These are phyloP conservation scores for Penicillium taxi DNA, from an alignment of 495 filamentous ascomycete species.

Conservation along the genomic window DNA sequence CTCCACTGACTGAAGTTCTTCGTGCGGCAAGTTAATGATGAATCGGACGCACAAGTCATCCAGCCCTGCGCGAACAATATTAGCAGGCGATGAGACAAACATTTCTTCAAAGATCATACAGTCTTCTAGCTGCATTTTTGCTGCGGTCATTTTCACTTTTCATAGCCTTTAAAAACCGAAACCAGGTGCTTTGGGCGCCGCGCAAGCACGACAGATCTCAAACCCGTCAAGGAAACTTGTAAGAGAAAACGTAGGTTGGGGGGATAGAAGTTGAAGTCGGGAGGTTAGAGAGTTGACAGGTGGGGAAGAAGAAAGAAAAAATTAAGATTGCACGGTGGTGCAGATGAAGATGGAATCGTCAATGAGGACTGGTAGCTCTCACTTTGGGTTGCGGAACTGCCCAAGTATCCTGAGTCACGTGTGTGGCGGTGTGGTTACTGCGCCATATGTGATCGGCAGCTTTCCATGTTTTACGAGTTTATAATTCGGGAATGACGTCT, in stretches of 20 bases:
- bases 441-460: slow-evolving; percentile 2
- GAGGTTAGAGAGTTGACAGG: neutral
- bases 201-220: slow-evolving; percentile 17
- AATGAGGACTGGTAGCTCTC: too few relatives aligned
- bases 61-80: slow-evolving; percentile 66
- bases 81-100: slow-evolving; percentile 2
- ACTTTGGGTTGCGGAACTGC: too few relatives aligned
- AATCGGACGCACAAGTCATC: slow-evolving; percentile 94
- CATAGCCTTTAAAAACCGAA: slow-evolving; percentile 22
- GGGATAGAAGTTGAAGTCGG: too few relatives aligned
- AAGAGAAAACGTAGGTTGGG: too few relatives aligned
- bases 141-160: slow-evolving; percentile 71
- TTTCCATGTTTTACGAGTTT: neutral
- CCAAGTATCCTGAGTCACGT: slow-evolving; percentile 1
- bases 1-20: slow-evolving; percentile 81
- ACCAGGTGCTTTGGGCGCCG: slow-evolving; percentile 14
- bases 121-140: slow-evolving; percentile 79
- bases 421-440: neutral
- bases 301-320: neutral
- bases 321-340: slow-evolving; percentile 1
- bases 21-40: slow-evolving; percentile 86
- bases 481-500: slow-evolving; percentile 3
- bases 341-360: neutral
- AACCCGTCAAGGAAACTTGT: too few relatives aligned
- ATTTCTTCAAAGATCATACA: slow-evolving; percentile 47